Conservation (phyloP, 106 monocot genomes). For the Agapanthus africanus region DNA sequence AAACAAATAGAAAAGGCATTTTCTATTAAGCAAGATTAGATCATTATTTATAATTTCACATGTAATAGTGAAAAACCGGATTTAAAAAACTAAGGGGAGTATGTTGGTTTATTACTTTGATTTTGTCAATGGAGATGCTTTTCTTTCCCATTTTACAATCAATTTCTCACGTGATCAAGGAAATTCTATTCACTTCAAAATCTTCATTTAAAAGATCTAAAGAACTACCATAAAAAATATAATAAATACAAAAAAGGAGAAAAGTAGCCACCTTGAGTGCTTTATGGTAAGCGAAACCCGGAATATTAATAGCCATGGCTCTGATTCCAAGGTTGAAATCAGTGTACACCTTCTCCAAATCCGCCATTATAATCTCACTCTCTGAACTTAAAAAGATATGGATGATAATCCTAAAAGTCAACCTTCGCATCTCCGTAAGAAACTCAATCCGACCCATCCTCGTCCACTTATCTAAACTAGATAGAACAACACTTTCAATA, state of each 20-base stretch:
- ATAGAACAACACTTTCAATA: slow-evolving; percentile 49
- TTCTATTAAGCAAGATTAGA: no score
- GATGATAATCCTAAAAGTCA: slow-evolving; percentile 84
- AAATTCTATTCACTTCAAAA: no score
- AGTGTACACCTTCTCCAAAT: slow-evolving; percentile 65
- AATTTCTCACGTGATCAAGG: no score
- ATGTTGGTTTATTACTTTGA: no score
- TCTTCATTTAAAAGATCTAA: no score
- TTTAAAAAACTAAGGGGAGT: no score
- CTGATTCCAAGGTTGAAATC: slow-evolving; percentile 82
- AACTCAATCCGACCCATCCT: slow-evolving; percentile 62
- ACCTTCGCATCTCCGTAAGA: slow-evolving; percentile 69
- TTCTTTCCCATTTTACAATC: no score
- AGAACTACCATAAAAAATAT: no score
- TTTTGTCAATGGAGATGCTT: no score
- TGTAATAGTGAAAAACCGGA: no score
- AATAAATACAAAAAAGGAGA: not conserved
- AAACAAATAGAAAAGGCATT: no score
- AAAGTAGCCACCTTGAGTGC: slow-evolving; percentile 50
- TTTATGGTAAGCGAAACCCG: slow-evolving; percentile 77
- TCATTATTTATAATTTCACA: no score
- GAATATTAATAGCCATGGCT: slow-evolving; percentile 91
- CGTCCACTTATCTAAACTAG: slow-evolving; percentile 60
- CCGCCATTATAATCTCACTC: slow-evolving; percentile 22
- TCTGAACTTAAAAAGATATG: slow-evolving; percentile 73